Percentiles rank a stretch among this genome's conserved stretches.
These are phyloP conservation scores for Moricandia moricandioides DNA, from an alignment of 345 rosid genomes.

Conservation along the genomic window DNA sequence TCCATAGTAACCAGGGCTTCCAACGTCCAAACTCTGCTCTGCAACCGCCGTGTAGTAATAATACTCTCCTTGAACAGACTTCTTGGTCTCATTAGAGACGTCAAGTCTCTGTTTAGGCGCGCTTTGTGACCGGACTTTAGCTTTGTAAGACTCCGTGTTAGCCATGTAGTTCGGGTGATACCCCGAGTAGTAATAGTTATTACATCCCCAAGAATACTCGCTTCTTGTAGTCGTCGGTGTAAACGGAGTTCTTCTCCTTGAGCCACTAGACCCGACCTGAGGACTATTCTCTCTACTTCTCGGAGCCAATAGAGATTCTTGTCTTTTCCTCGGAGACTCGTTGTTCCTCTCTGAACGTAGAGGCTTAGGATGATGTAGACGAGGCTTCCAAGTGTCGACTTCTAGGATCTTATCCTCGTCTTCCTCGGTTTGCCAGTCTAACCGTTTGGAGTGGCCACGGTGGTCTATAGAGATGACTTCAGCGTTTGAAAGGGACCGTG, in stretches of 20 bases:
- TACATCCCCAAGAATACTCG: constrained; percentile 65
- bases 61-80: constrained; percentile 31
- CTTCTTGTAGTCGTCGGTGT: constrained; percentile 64
- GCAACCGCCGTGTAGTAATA: constrained; percentile 19
- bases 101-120: constrained; percentile 88
- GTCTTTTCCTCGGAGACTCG: constrained; percentile 39
- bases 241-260: constrained; percentile 68
- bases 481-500: constrained; percentile 30
- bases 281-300: constrained; percentile 74
- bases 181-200: constrained; percentile 55
- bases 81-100: constrained; percentile 41
- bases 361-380: constrained; percentile 50
- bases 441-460: constrained; percentile 41
- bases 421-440: constrained; percentile 68
- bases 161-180: constrained; percentile 82
- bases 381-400: constrained; percentile 97
- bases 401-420: constrained; percentile 83
- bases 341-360: constrained; percentile 40
- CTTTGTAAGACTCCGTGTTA: constrained; percentile 77
- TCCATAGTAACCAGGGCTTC: constrained; percentile 24
- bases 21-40: constrained; percentile 23
- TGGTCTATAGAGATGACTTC: constrained; percentile 23
- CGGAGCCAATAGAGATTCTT: constrained; percentile 34
- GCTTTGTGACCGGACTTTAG: constrained; percentile 84
- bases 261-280: constrained; percentile 55